Percentiles rank a stretch among this genome's conserved stretches.
Conservation (phyloP, 345 rosid species). For the Arabidopsis thaliana region TAIR10.1 NC_003071.7:18778501-18779000, state of each 20-base stretch:
- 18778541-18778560: background rate
- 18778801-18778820: constrained; percentile 7
- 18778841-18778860: constrained; percentile 10
- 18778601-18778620: too few species aligned
- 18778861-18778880: background rate
- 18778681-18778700: too few species aligned
- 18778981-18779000: too few species aligned
- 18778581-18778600: background rate
- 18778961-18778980: too few species aligned
- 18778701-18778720: background rate
- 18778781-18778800: constrained; percentile 22
- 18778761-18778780: constrained; percentile 26
- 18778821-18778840: constrained; percentile 21
- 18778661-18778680: too few species aligned
- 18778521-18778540: too few species aligned
- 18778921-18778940: too few species aligned
- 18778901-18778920: too few species aligned
- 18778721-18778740: background rate
- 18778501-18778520: background rate
- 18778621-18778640: too few species aligned
- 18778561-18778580: background rate
- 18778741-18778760: background rate
- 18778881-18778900: background rate
- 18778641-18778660: too few species aligned
- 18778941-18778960: too few species aligned